phyloP scores from a whole-genome alignment of 2,329 filamentous ascomycete genomes.

The Epichloe aotearoae region DNA sequence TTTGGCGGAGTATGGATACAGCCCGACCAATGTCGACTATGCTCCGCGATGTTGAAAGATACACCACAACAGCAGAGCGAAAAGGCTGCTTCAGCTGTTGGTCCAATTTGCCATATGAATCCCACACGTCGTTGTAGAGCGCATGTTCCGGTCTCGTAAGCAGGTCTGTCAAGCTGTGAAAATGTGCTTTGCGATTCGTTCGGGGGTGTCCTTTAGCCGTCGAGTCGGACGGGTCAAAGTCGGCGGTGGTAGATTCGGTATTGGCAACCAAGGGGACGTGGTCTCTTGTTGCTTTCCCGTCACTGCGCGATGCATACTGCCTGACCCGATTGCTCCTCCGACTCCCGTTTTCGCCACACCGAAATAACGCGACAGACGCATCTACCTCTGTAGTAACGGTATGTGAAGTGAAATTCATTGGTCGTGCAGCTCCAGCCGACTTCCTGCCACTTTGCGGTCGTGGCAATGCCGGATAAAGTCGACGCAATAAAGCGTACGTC shows the following conservation, averaged over 20 bases:
- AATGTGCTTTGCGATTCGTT: neutral
- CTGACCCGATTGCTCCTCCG: neutral
- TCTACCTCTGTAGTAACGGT: conserved; percentile 6
- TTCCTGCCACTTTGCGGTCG: conserved; percentile 11
- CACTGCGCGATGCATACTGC: neutral
- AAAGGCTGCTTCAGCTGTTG: conserved; percentile 16
- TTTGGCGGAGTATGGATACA: conserved; percentile 28
- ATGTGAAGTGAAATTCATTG: conserved; percentile 16
- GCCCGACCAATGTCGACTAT: conserved; percentile 31
- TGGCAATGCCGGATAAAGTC: conserved; percentile 18
- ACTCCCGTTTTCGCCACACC: neutral
- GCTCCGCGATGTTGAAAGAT: conserved; percentile 30
- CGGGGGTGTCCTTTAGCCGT: neutral
- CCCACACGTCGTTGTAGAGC: conserved; percentile 30
- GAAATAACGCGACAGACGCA: neutral
- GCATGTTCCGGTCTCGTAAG: conserved; percentile 13
- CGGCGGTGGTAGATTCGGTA: neutral
- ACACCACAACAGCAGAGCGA: conserved; percentile 23
- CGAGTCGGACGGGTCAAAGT: neutral
- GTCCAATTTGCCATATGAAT: conserved; percentile 26
- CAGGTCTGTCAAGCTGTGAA: conserved; percentile 9
- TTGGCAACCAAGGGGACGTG: too few species aligned
- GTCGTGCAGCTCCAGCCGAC: conserved; percentile 9
- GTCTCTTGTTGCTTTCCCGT: neutral
- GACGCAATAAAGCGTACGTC: conserved; percentile 29